Percentiles rank a stretch among this genome's conserved stretches.
Evolutionary conservation across 1,284 basidiomycete species (phyloP).

Genomic region (Papiliotrema laurentii): DNA sequence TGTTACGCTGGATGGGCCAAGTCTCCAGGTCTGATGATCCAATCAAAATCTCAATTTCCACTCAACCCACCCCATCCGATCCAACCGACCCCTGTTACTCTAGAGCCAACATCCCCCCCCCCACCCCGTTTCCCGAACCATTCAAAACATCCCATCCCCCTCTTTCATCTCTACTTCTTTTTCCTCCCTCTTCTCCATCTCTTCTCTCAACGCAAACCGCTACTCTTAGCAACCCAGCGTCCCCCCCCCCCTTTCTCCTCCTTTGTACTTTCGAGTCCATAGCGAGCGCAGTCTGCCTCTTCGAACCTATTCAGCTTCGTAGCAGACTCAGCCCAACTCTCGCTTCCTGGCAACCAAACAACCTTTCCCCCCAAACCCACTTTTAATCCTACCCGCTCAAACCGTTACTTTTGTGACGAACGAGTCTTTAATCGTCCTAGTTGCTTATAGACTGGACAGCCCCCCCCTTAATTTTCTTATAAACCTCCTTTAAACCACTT

Average conservation of each 20-base stretch:
- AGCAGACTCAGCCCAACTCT: not conserved
- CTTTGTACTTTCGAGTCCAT: not conserved
- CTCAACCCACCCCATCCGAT: no score
- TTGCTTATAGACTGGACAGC: not conserved
- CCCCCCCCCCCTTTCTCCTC: not conserved
- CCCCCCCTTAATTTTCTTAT: conserved; percentile 1
- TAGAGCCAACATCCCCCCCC: no score
- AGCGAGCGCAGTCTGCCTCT: conserved; percentile 4
- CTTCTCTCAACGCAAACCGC: not conserved
- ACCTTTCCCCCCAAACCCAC: not conserved
- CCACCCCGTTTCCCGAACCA: not conserved
- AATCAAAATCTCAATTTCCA: no score
- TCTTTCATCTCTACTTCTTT: not conserved
- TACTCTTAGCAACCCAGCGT: no score
- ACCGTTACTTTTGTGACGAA: not conserved
- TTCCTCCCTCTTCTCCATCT: not conserved
- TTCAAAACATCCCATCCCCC: not conserved
- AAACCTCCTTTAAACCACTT: conserved; percentile 4
- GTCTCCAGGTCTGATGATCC: no score
- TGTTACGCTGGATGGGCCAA: no score
- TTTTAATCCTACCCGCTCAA: no score
- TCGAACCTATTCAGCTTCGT: not conserved
- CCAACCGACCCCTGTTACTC: no score
- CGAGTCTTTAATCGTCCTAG: not conserved
- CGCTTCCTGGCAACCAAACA: not conserved